phyloP scores from a whole-genome alignment of 441 rosid species.

The Melastoma candidum region DNA sequence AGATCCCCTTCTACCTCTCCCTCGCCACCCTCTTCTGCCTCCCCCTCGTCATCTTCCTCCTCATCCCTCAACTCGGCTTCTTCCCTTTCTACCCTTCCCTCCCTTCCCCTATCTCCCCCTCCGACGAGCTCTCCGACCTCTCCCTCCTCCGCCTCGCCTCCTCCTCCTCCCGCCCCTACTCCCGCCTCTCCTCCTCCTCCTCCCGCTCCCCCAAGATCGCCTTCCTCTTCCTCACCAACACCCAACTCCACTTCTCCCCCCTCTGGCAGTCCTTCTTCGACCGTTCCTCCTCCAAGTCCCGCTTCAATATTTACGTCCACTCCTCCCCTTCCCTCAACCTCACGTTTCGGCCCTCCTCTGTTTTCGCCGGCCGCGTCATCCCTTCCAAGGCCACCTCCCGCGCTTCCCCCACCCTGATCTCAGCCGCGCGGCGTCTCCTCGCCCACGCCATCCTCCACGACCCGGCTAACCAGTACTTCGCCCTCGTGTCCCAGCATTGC shows the following conservation, averaged over 20 bases:
- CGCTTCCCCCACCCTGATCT: conserved; percentile 51
- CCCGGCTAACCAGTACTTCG: conserved; percentile 64
- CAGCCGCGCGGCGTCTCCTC: conserved; percentile 60
- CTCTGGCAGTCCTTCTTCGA: conserved; percentile 61
- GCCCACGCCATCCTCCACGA: conserved; percentile 65
- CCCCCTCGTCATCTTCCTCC: conserved; percentile 20
- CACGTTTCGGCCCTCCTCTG: conserved; percentile 13
- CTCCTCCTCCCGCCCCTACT: conserved; percentile 7
- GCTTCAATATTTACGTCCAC: conserved; percentile 55
- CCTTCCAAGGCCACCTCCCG: conserved; percentile 48
- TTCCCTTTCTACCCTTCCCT: conserved; percentile 8
- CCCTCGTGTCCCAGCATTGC: conserved; percentile 60
- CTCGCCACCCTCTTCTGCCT: conserved; percentile 8
- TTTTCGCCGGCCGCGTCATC: conserved; percentile 33
- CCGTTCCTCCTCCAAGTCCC: conserved; percentile 24
- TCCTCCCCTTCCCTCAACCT: conserved; percentile 38
- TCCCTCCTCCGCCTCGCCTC: conserved; percentile 42
- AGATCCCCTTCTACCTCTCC: conserved; percentile 1
- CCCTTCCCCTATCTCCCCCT: conserved; percentile 9
- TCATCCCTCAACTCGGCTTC: conserved; percentile 13
- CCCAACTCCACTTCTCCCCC: conserved; percentile 59
- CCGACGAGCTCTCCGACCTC: conserved; percentile 48
- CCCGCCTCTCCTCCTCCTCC: conserved; percentile 12
- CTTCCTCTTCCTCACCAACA: conserved; percentile 78
- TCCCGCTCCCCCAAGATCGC: conserved; percentile 45